Percentiles rank a stretch among this genome's conserved stretches.
Conservation (phyloP, 768 basidiomycete genomes). For the Boletus rubroflammeus region DNA sequence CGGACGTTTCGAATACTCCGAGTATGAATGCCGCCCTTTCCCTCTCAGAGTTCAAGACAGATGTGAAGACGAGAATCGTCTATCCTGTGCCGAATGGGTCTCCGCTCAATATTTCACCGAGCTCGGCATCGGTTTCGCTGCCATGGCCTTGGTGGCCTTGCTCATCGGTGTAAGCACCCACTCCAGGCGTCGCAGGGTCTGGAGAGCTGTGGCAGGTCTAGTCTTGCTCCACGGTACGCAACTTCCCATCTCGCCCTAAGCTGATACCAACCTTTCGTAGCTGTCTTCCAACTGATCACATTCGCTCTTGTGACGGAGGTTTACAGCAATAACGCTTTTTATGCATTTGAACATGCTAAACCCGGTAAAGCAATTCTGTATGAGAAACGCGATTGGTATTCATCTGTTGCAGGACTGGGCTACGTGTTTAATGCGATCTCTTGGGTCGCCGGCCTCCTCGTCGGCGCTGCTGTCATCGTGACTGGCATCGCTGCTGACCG, state of each 20-base stretch:
- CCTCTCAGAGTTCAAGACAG: conserved; percentile 48
- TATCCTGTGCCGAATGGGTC: conserved; percentile 66
- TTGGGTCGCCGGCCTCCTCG: conserved; percentile 56
- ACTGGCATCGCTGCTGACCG: conserved; percentile 55
- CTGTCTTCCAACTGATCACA: conserved; percentile 55
- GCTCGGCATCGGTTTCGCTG: conserved; percentile 61
- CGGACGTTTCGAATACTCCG: conserved; percentile 47
- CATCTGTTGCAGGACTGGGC: conserved; percentile 45
- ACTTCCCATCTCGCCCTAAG: background rate
- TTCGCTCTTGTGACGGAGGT: conserved; percentile 64
- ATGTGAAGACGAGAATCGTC: conserved; percentile 50
- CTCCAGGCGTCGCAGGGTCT: conserved; percentile 69
- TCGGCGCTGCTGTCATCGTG: conserved; percentile 49
- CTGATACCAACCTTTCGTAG: conserved; percentile 29
- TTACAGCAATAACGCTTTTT: conserved; percentile 44
- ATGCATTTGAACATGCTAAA: conserved; percentile 53
- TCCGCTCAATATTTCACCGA: conserved; percentile 68
- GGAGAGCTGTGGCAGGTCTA: conserved; percentile 68
- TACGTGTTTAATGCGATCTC: conserved; percentile 58
- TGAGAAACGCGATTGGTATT: background rate
- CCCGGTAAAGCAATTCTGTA: conserved; percentile 45
- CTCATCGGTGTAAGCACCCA: conserved; percentile 69
- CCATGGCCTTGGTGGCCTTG: conserved; percentile 53
- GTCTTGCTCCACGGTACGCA: conserved; percentile 55
- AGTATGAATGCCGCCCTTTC: conserved; percentile 63